Percentiles rank a stretch among this genome's conserved stretches.
phyloP scores from a whole-genome alignment of 2,329 filamentous ascomycete genomes.

The Claviceps monticola region DNA sequence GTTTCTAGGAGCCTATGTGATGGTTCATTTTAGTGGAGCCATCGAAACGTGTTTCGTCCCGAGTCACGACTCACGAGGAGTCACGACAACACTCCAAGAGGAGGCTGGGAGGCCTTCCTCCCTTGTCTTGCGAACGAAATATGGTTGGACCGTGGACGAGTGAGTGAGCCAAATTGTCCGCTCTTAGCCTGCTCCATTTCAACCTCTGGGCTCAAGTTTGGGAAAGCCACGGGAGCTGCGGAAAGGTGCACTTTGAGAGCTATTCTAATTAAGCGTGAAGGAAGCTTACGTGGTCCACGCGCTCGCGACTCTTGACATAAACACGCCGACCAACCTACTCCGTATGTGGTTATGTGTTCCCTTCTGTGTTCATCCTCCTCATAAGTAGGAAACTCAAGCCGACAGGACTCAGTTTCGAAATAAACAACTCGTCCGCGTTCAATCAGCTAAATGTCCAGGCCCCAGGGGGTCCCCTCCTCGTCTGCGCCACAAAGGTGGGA shows the following conservation, averaged over 20 bases:
- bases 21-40: neutral
- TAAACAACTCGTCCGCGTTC: neutral
- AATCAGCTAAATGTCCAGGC: neutral
- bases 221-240: neutral
- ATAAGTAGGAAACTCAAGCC: neutral
- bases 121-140: neutral
- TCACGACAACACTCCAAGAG: neutral
- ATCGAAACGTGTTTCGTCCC: neutral
- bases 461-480: neutral
- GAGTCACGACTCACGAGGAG: too few species aligned
- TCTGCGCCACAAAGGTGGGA: conserved; percentile 2
- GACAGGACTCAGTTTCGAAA: neutral
- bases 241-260: neutral
- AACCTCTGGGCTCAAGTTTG: neutral
- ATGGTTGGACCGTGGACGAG: neutral
- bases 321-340: neutral
- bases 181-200: neutral
- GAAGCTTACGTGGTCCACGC: neutral
- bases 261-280: neutral
- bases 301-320: neutral
- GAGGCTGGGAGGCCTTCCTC: neutral
- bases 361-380: neutral
- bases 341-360: neutral
- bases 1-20: neutral
- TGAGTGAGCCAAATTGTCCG: neutral